These are phyloP conservation scores for Aspergillus uvarum DNA, from an alignment of 2,329 filamentous ascomycete genomes.

Conservation along the genomic window DNA sequence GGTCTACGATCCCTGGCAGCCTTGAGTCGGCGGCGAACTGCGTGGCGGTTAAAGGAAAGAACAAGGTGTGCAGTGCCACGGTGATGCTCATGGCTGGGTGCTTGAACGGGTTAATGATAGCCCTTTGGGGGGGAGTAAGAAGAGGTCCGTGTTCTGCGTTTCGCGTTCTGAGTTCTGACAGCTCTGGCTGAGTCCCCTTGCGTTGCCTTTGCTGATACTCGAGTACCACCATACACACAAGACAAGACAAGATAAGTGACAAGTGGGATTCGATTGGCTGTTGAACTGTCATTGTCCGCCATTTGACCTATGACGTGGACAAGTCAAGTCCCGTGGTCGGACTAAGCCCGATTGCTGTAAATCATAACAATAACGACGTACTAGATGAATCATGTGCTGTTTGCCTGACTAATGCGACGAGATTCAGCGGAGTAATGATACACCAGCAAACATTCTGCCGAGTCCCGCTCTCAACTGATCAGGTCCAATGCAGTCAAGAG, in stretches of 20 bases:
- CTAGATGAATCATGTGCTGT: not conserved
- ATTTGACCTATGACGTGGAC: not conserved
- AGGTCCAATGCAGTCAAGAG: not conserved
- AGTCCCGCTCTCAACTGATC: not conserved
- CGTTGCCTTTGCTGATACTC: not conserved
- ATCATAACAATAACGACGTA: not conserved
- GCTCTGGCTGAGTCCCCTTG: constrained; percentile 7
- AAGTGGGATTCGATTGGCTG: not conserved
- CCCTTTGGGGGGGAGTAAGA: not conserved
- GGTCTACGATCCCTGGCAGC: too few species aligned
- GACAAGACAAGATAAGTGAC: not conserved
- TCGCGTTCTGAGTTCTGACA: constrained; percentile 4
- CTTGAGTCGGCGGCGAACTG: not conserved
- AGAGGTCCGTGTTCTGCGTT: not conserved
- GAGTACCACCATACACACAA: too few species aligned
- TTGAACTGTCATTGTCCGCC: not conserved
- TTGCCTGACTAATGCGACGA: not conserved
- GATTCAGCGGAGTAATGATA: not conserved
- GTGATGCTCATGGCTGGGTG: constrained; percentile 4
- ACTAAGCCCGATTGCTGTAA: not conserved
- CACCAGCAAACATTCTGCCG: not conserved
- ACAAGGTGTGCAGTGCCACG: not conserved
- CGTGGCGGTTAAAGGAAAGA: not conserved
- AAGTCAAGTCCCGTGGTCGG: not conserved
- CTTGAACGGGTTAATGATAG: constrained; percentile 4